These are phyloP conservation scores for Phaeolepiota aurea DNA, from an alignment of 768 basidiomycete species.

Conservation along the genomic window DNA sequence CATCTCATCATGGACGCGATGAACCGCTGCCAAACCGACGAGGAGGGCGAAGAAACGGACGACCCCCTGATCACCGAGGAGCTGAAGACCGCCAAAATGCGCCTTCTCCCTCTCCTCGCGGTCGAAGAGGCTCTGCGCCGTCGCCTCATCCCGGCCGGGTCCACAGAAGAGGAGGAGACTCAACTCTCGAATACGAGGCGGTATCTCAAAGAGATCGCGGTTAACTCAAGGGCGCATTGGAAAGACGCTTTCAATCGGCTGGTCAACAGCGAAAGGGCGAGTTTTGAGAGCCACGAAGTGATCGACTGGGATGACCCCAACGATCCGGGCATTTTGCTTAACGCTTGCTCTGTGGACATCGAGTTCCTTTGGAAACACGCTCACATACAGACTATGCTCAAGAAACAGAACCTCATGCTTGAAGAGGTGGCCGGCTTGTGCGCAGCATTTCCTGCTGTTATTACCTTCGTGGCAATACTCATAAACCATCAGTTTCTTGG, in stretches of 20 bases:
- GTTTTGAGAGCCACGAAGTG: conserved; percentile 20
- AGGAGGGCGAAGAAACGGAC: conserved; percentile 13
- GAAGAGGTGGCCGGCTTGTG: conserved; percentile 73
- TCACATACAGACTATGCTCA: conserved; percentile 41
- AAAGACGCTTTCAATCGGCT: conserved; percentile 36
- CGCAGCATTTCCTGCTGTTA: conserved; percentile 18
- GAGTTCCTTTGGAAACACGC: conserved; percentile 54
- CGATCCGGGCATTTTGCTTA: conserved; percentile 50
- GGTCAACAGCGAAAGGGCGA: conserved; percentile 14
- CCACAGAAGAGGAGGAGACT: conserved; percentile 21
- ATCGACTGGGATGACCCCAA: conserved; percentile 38
- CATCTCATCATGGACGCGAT: conserved; percentile 55
- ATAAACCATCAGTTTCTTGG: conserved; percentile 49
- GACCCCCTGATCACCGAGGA: conserved; percentile 31
- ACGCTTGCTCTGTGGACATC: conserved; percentile 60
- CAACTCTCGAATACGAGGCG: conserved; percentile 14
- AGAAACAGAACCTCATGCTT: conserved; percentile 43
- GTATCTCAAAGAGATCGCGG: conserved; percentile 36
- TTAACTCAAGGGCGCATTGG: conserved; percentile 46
- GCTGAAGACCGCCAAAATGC: conserved; percentile 44
- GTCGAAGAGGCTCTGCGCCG: conserved; percentile 55
- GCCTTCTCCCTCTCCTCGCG: conserved; percentile 51
- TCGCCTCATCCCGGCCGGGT: conserved; percentile 41
- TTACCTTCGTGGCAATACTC: conserved; percentile 1
- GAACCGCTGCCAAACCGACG: conserved; percentile 17